These are phyloP conservation scores for Botrytis byssoidea DNA, from an alignment of 2,329 filamentous ascomycete genomes.

Conservation along the genomic window DNA sequence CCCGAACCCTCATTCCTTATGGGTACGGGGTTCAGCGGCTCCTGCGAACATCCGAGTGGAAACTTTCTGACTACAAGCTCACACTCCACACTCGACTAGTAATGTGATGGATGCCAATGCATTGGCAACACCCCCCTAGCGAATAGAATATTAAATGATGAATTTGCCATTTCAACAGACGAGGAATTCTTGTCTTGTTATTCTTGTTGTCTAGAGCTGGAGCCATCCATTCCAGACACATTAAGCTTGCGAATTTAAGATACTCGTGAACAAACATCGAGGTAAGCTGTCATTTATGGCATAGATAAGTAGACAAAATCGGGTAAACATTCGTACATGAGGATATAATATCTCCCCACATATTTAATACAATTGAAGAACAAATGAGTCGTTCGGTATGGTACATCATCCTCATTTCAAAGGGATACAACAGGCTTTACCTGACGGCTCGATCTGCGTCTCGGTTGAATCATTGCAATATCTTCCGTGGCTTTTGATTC, in stretches of 20 bases:
- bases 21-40: not conserved
- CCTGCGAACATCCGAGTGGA: not conserved
- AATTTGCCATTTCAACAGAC: not conserved
- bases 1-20: not conserved
- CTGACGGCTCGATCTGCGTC: not conserved
- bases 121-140: not conserved
- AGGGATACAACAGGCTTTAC: not conserved
- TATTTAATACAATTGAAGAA: not conserved
- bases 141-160: not conserved
- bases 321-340: not conserved
- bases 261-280: too few species aligned
- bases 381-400: not conserved
- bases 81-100: not conserved
- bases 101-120: not conserved
- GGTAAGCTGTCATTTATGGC: not conserved
- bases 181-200: not conserved
- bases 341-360: not conserved
- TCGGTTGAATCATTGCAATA: not conserved
- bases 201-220: not conserved
- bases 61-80: not conserved
- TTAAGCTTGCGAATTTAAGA: not conserved
- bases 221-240: not conserved
- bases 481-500: slow-evolving; percentile 15
- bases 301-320: not conserved
- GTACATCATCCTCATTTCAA: not conserved